Percentiles rank a stretch among this genome's conserved stretches.
Evolutionary conservation across 805 yeast genomes (phyloP).

Genomic region (Maudiozyma bulderi): DNA sequence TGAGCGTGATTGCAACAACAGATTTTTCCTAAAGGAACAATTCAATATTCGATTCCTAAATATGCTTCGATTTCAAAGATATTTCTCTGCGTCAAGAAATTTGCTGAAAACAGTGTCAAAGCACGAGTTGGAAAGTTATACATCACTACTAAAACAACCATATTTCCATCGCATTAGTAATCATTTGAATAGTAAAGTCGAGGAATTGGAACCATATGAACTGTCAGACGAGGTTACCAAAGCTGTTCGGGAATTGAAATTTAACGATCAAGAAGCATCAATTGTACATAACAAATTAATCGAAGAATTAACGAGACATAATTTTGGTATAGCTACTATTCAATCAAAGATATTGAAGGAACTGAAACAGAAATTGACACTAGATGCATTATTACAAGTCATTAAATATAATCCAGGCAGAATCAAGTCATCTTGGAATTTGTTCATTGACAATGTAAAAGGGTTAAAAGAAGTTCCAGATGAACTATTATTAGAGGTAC

Average conservation of each 20-base stretch:
- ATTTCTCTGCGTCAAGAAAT: background rate
- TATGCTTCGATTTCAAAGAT: background rate
- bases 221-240: constrained; percentile 13
- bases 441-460: constrained; percentile 28
- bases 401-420: constrained; percentile 44
- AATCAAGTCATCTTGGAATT: constrained; percentile 40
- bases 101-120: background rate
- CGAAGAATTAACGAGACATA: constrained; percentile 22
- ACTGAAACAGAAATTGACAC: constrained; percentile 14
- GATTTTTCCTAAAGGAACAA: no score
- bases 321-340: constrained; percentile 26
- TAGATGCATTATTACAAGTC: constrained; percentile 25
- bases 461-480: constrained; percentile 11
- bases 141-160: constrained; percentile 8
- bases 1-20: no score
- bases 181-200: constrained; percentile 4
- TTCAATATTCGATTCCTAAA: background rate
- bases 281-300: constrained; percentile 22
- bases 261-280: constrained; percentile 8
- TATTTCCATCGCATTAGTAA: constrained; percentile 13
- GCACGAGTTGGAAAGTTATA: background rate
- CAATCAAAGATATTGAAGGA: constrained; percentile 22
- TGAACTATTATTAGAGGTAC: constrained; percentile 21
- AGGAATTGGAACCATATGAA: constrained; percentile 14
- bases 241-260: constrained; percentile 4